These are phyloP conservation scores for Helianthus tuberosus DNA, from an alignment of 129 eudicot genomes.

Conservation along the genomic window DNA sequence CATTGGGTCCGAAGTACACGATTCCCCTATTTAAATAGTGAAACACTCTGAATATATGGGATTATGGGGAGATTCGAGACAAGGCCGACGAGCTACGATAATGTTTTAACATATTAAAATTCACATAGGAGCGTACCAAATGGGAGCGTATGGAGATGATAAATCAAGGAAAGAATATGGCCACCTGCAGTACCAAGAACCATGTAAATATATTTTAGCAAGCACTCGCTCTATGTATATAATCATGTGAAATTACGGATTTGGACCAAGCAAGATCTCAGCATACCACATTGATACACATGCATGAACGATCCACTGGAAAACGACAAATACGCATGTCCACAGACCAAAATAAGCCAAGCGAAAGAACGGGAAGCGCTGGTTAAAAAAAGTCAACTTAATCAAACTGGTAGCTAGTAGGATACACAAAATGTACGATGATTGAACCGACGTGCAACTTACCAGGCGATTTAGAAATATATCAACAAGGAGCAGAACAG, in stretches of 20 bases:
- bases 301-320: slow-evolving; percentile 95
- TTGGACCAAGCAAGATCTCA: slow-evolving; percentile 10
- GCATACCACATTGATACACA: slow-evolving; percentile 65
- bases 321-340: slow-evolving; percentile 72
- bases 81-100: background rate
- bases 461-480: slow-evolving; percentile 70
- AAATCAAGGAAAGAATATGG: slow-evolving; percentile 91
- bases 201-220: slow-evolving; percentile 7
- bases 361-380: slow-evolving; percentile 94
- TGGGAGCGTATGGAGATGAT: slow-evolving; percentile 89
- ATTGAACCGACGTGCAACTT: slow-evolving; percentile 17
- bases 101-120: background rate
- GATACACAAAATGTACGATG: background rate
- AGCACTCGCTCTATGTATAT: background rate
- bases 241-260: slow-evolving; percentile 11
- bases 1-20: background rate
- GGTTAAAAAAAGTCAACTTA: slow-evolving; percentile 30
- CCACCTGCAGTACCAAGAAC: slow-evolving; percentile 71
- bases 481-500: slow-evolving; percentile 71
- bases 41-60: background rate
- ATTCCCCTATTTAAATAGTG: background rate
- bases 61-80: background rate
- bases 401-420: slow-evolving; percentile 14
- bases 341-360: slow-evolving; percentile 78
- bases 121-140: slow-evolving; percentile 56